These are phyloP conservation scores for Myriosclerotinia duriaeana DNA, from an alignment of 2,329 filamentous ascomycete genomes.

Conservation along the genomic window DNA sequence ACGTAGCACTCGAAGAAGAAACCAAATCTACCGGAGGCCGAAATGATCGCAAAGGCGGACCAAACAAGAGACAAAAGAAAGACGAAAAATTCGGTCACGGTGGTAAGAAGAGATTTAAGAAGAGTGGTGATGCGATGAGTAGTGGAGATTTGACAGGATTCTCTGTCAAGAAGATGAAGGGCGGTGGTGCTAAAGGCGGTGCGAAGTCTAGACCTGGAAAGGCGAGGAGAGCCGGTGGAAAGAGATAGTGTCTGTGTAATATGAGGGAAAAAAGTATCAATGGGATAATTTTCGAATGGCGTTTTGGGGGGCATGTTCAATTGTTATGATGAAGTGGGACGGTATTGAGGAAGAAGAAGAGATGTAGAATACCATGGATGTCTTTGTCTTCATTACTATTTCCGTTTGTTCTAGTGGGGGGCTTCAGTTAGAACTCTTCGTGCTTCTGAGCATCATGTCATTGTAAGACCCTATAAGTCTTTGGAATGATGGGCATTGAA, in stretches of 20 bases:
- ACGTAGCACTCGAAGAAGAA: conserved; percentile 73
- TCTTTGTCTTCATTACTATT: conserved; percentile 1
- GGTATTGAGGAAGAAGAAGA: not conserved
- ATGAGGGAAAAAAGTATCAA: conserved; percentile 11
- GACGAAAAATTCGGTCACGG: conserved; percentile 93
- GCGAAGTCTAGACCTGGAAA: conserved; percentile 50
- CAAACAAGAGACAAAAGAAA: conserved; percentile 88
- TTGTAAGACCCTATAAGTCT: too few species aligned
- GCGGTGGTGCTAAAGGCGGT: conserved; percentile 33
- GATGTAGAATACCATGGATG: conserved; percentile 13
- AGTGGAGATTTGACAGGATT: conserved; percentile 79
- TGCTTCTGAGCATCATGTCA: not conserved
- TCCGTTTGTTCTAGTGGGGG: not conserved
- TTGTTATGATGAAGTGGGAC: not conserved
- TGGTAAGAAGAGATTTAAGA: conserved; percentile 87
- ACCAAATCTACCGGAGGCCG: conserved; percentile 31
- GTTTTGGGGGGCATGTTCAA: conserved; percentile 11
- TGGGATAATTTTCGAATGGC: conserved; percentile 7
- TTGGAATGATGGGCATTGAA: too few species aligned
- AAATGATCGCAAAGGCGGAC: conserved; percentile 27
- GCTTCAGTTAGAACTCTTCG: not conserved
- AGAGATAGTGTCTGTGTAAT: conserved; percentile 33
- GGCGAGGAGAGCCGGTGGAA: conserved; percentile 40
- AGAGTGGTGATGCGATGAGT: conserved; percentile 85
- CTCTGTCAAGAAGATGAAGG: conserved; percentile 84